Percentiles rank a stretch among this genome's conserved stretches.
Evolutionary conservation across 1,139 yeast species (phyloP).

Genomic region (Geotrichum carabidarum): DNA sequence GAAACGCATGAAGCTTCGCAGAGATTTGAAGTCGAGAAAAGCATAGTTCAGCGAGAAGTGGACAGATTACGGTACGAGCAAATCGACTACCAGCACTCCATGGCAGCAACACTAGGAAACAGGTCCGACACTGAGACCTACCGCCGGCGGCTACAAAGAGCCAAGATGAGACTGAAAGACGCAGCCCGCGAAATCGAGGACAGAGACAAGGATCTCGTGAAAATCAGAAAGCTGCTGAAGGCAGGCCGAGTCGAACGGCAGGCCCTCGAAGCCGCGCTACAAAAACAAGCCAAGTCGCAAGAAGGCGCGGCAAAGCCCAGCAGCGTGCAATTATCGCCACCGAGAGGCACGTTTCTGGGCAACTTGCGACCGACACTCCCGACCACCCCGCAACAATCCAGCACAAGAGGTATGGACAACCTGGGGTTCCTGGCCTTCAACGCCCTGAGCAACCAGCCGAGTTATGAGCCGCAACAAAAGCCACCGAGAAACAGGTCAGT

Average conservation of each 20-base stretch:
- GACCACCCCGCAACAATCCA: background rate
- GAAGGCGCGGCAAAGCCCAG: background rate
- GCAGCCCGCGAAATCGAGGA: slow-evolving; percentile 41
- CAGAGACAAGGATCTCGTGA: slow-evolving; percentile 41
- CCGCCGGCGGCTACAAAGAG: slow-evolving; percentile 38
- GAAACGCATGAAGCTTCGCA: slow-evolving; percentile 40
- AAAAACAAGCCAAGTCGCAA: background rate
- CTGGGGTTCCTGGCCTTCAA: background rate
- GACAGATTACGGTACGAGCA: slow-evolving; percentile 43
- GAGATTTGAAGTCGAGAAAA: slow-evolving; percentile 46
- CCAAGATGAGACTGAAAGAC: slow-evolving; percentile 43
- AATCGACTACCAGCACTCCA: slow-evolving; percentile 21
- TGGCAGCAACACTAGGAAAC: slow-evolving; percentile 18
- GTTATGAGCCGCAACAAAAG: background rate
- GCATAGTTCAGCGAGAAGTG: slow-evolving; percentile 45
- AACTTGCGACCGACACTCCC: background rate
- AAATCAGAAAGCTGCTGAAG: slow-evolving; percentile 23
- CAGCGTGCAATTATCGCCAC: no score
- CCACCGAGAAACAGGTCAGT: background rate
- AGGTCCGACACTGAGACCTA: slow-evolving; percentile 29
- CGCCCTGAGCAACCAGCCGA: background rate
- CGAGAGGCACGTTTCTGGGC: no score
- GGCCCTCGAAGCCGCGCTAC: slow-evolving; percentile 6
- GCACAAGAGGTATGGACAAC: background rate
- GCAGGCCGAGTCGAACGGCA: slow-evolving; percentile 12